phyloP scores from a whole-genome alignment of 2,329 filamentous ascomycete genomes.

The Drechslerella stenobrocha region DNA sequence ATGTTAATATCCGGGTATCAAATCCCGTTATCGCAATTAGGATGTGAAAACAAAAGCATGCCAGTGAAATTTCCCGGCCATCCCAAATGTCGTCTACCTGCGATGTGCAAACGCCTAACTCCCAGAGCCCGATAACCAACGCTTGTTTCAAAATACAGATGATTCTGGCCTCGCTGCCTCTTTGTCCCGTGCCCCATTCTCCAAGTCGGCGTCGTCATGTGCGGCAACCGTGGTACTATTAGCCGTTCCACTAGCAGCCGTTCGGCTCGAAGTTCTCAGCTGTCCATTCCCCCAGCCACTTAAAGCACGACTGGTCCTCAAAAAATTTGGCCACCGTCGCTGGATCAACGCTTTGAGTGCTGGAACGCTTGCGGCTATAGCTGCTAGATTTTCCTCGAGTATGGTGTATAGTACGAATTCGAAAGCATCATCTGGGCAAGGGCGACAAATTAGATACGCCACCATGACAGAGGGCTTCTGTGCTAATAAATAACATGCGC shows the following conservation, averaged over 20 bases:
- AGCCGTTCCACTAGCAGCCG: constrained; percentile 12
- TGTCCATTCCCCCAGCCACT: constrained; percentile 27
- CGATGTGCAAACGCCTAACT: too few species aligned
- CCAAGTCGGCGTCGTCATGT: constrained; percentile 2
- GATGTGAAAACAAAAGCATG: too few species aligned
- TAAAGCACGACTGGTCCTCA: constrained; percentile 10
- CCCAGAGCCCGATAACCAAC: too few species aligned
- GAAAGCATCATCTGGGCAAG: constrained; percentile 23
- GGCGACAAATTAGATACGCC: not conserved
- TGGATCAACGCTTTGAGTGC: constrained; percentile 33
- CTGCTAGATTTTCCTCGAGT: constrained; percentile 31
- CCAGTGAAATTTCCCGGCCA: too few species aligned
- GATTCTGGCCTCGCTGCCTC: too few species aligned
- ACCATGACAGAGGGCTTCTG: too few species aligned
- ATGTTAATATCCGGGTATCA: too few species aligned
- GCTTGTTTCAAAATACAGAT: too few species aligned
- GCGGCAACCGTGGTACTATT: constrained; percentile 16
- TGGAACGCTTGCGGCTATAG: constrained; percentile 36
- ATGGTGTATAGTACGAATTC: constrained; percentile 17
- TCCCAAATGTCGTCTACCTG: too few species aligned
- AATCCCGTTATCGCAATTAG: too few species aligned
- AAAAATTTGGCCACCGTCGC: constrained; percentile 19
- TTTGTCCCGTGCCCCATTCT: too few species aligned
- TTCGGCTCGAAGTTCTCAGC: constrained; percentile 18
- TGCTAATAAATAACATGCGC: too few species aligned